Percentiles rank a stretch among this genome's conserved stretches.
These are phyloP conservation scores for Aspergillus fischeri DNA, from an alignment of 2,329 filamentous ascomycete species.

Conservation along the genomic window DNA sequence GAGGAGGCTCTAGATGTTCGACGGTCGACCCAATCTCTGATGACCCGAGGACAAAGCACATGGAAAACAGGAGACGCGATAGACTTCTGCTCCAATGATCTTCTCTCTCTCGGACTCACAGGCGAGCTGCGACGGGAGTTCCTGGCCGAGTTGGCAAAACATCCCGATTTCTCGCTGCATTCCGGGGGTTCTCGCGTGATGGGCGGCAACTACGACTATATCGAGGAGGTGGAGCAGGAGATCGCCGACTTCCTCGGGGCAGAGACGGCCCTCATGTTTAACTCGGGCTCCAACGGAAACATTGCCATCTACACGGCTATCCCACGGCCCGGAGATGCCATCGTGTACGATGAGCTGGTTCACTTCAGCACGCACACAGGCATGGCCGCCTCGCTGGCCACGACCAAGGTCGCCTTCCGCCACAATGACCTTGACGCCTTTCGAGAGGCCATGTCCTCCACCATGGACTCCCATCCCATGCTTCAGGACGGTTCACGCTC, in stretches of 20 bases:
- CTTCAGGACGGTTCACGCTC: slow-evolving; percentile 25
- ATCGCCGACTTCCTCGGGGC: slow-evolving; percentile 53
- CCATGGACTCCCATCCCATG: slow-evolving; percentile 7
- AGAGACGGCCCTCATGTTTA: slow-evolving; percentile 48
- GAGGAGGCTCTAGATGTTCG: neutral
- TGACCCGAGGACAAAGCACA: neutral
- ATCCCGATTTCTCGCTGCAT: slow-evolving; percentile 34
- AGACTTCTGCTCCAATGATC: slow-evolving; percentile 4
- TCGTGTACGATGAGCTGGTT: slow-evolving; percentile 64
- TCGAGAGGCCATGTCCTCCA: neutral
- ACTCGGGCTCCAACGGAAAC: slow-evolving; percentile 38
- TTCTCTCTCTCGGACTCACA: slow-evolving; percentile 6
- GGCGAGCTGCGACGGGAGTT: slow-evolving; percentile 38
- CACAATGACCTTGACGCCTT: slow-evolving; percentile 34
- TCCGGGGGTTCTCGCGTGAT: slow-evolving; percentile 46
- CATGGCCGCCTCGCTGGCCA: slow-evolving; percentile 54
- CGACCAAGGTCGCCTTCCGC: slow-evolving; percentile 29
- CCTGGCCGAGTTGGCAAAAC: slow-evolving; percentile 37
- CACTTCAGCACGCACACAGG: slow-evolving; percentile 69
- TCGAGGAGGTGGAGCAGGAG: slow-evolving; percentile 45
- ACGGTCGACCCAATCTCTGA: neutral
- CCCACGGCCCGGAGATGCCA: slow-evolving; percentile 49
- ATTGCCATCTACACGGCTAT: slow-evolving; percentile 50
- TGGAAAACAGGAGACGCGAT: neutral
- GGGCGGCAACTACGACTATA: slow-evolving; percentile 51